Evolutionary conservation across 1,139 yeast species (phyloP), one percentile per base, ranked within the genome.

Genomic region (Magnusiomyces tetraspermus): DNA sequence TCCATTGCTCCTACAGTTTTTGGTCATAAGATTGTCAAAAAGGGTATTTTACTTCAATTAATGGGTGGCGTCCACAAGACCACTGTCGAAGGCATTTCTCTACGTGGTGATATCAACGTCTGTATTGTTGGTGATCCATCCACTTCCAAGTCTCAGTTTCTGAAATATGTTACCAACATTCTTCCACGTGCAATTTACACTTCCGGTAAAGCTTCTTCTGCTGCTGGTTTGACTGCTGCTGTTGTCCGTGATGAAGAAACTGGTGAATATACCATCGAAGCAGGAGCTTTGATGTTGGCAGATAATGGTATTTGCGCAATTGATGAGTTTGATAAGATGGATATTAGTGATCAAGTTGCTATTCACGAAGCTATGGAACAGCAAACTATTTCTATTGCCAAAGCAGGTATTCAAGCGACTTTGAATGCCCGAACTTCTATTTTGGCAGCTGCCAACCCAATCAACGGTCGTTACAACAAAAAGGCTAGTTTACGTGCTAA

Each of bases 341-440:
- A 92, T 69, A 70, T 92, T 49, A 72, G 82, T 3, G 98, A 94
- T 69, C 98, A 94, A 71, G 98, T 92, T 55, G 98, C 98, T 2
- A 92, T 92, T 74, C 99, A 92, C 72, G 99, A 92, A 74, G 99
- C 98, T 17, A 92, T 92, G 99, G 98, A 92, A 75, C 98, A 92
- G 71, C 98, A 92, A 68, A 92, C 98, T 0, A 92, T 92, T 59
- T 89, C 97, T 15, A 92, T 92, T 64, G 97, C 98, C 24, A 92
- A 92, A 68, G 98, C 98, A 1, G 98, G 98, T 63, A 92, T 92
- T 58, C 97, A 92, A 67, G 97, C 98, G 5, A 92, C 98, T 0
- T 73, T 92, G 63, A 92, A 92, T 67, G 98, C 98, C 1, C 79
- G 98, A 65, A 89, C 98, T 0, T 87, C 97, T 0, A 92, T 92